Evolutionary conservation across 495 filamentous ascomycete genomes (phyloP).

Genomic region (Trichoderma parareesei): DNA sequence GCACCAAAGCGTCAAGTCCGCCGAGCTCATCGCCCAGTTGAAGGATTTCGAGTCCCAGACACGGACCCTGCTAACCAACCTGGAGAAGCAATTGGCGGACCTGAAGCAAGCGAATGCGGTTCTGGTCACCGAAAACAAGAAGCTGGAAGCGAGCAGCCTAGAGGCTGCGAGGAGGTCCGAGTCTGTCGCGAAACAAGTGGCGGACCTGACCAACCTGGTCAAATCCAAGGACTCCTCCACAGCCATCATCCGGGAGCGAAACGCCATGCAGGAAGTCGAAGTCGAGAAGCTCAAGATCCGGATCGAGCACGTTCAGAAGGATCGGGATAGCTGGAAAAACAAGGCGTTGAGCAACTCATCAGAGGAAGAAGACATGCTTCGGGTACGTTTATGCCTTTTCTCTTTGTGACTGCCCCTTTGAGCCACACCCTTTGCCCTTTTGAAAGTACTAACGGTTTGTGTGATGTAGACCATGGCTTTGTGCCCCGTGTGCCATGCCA

Average conservation of each 20-base stretch:
- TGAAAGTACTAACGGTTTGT: too few species aligned
- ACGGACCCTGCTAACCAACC: conserved; percentile 55
- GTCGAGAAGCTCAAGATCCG: conserved; percentile 63
- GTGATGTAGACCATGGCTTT: conserved; percentile 63
- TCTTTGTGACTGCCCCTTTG: background rate
- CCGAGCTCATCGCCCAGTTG: conserved; percentile 84
- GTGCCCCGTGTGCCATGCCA: conserved; percentile 79
- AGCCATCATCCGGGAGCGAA: conserved; percentile 54
- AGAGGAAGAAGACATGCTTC: conserved; percentile 71
- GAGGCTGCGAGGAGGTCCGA: conserved; percentile 64
- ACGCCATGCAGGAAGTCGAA: conserved; percentile 53
- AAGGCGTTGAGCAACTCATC: conserved; percentile 72
- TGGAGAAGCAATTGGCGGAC: conserved; percentile 86
- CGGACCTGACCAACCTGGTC: conserved; percentile 63
- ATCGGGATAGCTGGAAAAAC: conserved; percentile 70
- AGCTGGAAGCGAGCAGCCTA: conserved; percentile 57
- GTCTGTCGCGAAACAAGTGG: conserved; percentile 63
- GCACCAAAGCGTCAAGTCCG: conserved; percentile 77
- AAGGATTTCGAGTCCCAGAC: conserved; percentile 76
- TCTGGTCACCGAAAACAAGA: conserved; percentile 58
- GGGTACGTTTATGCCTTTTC: conserved; percentile 48
- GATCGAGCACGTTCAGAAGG: conserved; percentile 66
- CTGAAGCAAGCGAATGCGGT: conserved; percentile 63
- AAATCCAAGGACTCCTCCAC: conserved; percentile 64
- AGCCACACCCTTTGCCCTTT: too few species aligned